Evolutionary conservation across 2,329 filamentous ascomycete species (phyloP).

Genomic region (Fusarium albosuccineum): DNA sequence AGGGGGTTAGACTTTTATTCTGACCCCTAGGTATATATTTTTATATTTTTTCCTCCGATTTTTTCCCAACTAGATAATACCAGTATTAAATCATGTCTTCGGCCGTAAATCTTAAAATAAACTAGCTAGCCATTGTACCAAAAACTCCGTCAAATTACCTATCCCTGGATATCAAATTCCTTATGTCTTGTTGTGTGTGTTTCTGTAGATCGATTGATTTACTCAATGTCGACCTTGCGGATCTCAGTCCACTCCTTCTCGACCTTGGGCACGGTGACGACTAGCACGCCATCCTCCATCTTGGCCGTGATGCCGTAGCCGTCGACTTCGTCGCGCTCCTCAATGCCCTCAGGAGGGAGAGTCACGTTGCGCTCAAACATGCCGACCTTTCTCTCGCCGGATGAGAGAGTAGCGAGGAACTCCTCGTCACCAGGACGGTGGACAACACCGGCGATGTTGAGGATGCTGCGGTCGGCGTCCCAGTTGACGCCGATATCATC

Average conservation of each 20-base stretch:
- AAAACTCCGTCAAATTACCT: slow-evolving; percentile 18
- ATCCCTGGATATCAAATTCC: slow-evolving; percentile 9
- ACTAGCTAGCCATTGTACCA: slow-evolving; percentile 13
- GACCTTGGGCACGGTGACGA: slow-evolving; percentile 81
- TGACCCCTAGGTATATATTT: too few species aligned
- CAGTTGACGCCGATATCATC: slow-evolving; percentile 83
- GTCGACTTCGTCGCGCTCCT: slow-evolving; percentile 72
- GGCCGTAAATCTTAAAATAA: slow-evolving; percentile 3
- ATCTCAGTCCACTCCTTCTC: slow-evolving; percentile 76
- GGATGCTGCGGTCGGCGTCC: slow-evolving; percentile 74
- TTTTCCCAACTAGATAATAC: slow-evolving; percentile 17
- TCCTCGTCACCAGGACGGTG: slow-evolving; percentile 79
- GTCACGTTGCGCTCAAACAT: slow-evolving; percentile 79
- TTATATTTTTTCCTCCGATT: slow-evolving; percentile 5
- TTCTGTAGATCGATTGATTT: slow-evolving; percentile 24
- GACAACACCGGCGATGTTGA: slow-evolving; percentile 79
- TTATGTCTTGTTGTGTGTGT: neutral
- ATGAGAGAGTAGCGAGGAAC: slow-evolving; percentile 72
- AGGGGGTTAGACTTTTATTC: too few species aligned
- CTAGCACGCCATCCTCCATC: slow-evolving; percentile 82
- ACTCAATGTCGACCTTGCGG: slow-evolving; percentile 70
- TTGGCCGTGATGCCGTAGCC: slow-evolving; percentile 77
- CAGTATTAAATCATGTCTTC: neutral
- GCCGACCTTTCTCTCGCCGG: slow-evolving; percentile 78
- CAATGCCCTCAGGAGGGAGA: slow-evolving; percentile 62